Evolutionary conservation across 805 yeast species (phyloP).

Genomic region (Lachancea waltii): DNA sequence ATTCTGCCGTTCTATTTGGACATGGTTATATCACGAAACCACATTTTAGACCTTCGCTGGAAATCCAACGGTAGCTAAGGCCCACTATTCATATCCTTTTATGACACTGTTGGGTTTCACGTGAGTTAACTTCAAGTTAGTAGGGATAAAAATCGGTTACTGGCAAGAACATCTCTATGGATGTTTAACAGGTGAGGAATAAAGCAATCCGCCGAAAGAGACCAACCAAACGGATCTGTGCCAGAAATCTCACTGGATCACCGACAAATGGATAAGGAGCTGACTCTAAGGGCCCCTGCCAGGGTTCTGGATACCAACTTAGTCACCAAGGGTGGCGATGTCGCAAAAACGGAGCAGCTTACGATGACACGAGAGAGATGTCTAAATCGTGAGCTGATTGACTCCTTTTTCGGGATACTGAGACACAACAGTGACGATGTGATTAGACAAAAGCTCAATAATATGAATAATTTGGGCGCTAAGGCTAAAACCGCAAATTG

Average conservation of each 20-base stretch:
- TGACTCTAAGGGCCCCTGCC: constrained; percentile 4
- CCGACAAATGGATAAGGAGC: background rate
- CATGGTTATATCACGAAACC: too few species aligned
- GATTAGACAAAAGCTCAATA: constrained; percentile 38
- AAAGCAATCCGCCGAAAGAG: too few species aligned
- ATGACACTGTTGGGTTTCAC: too few species aligned
- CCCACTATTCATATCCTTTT: too few species aligned
- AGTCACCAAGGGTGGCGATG: constrained; percentile 2
- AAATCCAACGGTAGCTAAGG: too few species aligned
- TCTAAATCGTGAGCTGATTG: constrained; percentile 26
- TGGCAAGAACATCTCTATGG: too few species aligned
- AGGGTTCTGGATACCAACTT: constrained; percentile 1
- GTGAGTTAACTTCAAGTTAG: too few species aligned
- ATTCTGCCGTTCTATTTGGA: too few species aligned
- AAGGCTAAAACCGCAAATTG: constrained; percentile 28
- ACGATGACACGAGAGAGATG: constrained; percentile 27
- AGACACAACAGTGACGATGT: constrained; percentile 41
- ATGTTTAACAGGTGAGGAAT: too few species aligned
- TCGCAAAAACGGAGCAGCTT: constrained; percentile 11
- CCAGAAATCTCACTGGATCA: background rate
- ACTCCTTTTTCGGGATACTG: constrained; percentile 26
- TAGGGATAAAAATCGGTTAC: too few species aligned
- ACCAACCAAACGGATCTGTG: too few species aligned
- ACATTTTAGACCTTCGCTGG: too few species aligned
- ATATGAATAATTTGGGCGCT: constrained; percentile 27